Evolutionary conservation across 2,329 filamentous ascomycete species (phyloP).

Genomic region (Ustulina deusta): DNA sequence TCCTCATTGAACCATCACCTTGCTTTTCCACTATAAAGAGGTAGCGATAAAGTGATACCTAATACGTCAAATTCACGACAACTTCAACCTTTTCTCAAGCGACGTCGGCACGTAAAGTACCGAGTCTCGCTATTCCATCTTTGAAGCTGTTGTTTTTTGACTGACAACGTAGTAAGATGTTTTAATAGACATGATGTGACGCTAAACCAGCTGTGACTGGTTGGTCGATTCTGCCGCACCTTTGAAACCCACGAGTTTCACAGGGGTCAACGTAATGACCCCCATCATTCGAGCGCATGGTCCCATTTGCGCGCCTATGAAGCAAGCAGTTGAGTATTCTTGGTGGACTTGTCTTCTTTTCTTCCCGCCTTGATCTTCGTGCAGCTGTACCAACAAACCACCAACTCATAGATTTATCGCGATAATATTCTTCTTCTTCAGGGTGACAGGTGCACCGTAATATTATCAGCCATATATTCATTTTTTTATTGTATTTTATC

Average conservation of each 20-base stretch:
- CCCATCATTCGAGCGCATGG: constrained; percentile 35
- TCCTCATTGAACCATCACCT: no score
- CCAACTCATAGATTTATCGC: constrained; percentile 13
- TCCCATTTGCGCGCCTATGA: constrained; percentile 22
- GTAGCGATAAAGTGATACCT: no score
- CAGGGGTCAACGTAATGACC: constrained; percentile 40
- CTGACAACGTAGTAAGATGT: background rate
- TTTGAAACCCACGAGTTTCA: constrained; percentile 60
- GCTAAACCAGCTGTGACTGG: constrained; percentile 42
- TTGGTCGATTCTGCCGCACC: constrained; percentile 58
- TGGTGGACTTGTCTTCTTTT: constrained; percentile 13
- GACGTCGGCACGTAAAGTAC: background rate
- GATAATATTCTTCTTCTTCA: constrained; percentile 27
- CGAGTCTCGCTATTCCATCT: background rate
- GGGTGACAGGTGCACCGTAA: constrained; percentile 42
- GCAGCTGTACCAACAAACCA: constrained; percentile 17
- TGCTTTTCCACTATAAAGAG: no score
- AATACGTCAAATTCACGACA: constrained; percentile 1
- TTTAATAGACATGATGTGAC: constrained; percentile 31
- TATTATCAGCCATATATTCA: constrained; percentile 24
- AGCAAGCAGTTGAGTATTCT: background rate
- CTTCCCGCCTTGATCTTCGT: constrained; percentile 34
- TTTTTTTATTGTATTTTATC: constrained; percentile 1
- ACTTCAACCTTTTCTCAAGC: background rate
- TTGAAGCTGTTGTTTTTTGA: background rate